phyloP scores from a whole-genome alignment of 2,329 filamentous ascomycete species.

The Aureobasidium sp. region DNA sequence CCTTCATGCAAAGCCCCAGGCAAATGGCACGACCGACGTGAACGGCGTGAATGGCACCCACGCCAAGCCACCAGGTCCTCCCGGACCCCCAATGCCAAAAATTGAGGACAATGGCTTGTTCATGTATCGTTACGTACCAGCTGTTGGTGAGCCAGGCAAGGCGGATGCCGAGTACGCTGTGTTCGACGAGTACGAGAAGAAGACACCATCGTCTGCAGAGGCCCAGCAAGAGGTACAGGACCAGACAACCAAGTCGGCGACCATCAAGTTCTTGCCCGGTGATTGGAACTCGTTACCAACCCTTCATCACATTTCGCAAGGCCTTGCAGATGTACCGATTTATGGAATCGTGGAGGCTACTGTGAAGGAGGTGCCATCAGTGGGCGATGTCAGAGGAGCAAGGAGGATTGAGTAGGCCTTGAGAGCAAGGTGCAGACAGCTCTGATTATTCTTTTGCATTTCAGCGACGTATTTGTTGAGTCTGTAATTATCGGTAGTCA shows the following conservation, averaged over 20 bases:
- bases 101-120: conserved; percentile 43
- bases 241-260: conserved; percentile 34
- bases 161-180: conserved; percentile 51
- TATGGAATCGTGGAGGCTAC: conserved; percentile 51
- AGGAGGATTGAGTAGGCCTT: conserved; percentile 22
- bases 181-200: conserved; percentile 32
- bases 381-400: conserved; percentile 40
- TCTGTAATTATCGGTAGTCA: not conserved
- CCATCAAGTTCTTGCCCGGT: conserved; percentile 42
- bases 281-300: conserved; percentile 54
- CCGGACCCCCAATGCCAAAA: conserved; percentile 15
- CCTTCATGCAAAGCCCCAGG: conserved; percentile 17
- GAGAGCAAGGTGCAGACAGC: not conserved
- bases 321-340: conserved; percentile 50
- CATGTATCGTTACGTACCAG: conserved; percentile 53
- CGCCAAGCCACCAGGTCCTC: not conserved
- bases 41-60: conserved; percentile 6
- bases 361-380: conserved; percentile 49
- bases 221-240: not conserved
- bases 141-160: conserved; percentile 44
- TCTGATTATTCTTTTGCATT: not conserved
- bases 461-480: not conserved
- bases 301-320: conserved; percentile 50
- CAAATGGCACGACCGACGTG: conserved; percentile 4
- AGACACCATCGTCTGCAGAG: conserved; percentile 29